Base-by-base conservation (phyloP, 2,329 filamentous ascomycete genomes). In the Neonectria sp. region DNA sequence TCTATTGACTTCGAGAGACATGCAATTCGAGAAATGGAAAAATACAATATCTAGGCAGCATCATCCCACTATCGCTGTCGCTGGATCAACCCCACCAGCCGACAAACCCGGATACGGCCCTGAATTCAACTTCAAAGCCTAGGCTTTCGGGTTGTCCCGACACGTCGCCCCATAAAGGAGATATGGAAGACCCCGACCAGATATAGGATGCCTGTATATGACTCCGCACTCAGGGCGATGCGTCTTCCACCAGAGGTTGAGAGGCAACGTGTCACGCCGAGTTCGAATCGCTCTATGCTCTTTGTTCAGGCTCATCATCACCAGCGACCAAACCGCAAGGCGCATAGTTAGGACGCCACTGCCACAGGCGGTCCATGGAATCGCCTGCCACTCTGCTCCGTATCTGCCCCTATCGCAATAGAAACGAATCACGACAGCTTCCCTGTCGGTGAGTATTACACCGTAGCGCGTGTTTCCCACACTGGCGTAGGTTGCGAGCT, bases 261-360 rank as follows among this genome's bases (percentile, higher is more conserved):
- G 25, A 2, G 51, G 43, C 6, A 56, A 2, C 24, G 46, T 24
- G 6, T 65, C 33, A 2, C n/a, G 3, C 2, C 15, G 12, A 5
- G 5, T 0, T 4, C 51, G 37, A 24, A 62, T 35, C 25, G 4
- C 4, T 1, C 33, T 12, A 6, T 62, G 27, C 6, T 17, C 13
- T 9, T 27, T 45, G 37, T 62, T 55, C 8, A 56, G 4, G 27
- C 66, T 59, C 31, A 66, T 53, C 52, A 65, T 65, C 8, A 40
- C n/a, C 35, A 68, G 17, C 2, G 43, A 57, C 65, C 57, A 68
- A 1, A 68, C 24, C 2, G 37, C 51, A 3, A 59, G 62, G 5
- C n/a, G 31, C 7, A 55, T 31, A 1, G 62, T 68, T 5, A 66
- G 45, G 6, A 8, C 13, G 4, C 17, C 21, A 1, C 33, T 8